Evolutionary conservation across 2,329 filamentous ascomycete species (phyloP), one percentile per base, ranked within the genome.

Genomic region (Exophiala mesophila): DNA sequence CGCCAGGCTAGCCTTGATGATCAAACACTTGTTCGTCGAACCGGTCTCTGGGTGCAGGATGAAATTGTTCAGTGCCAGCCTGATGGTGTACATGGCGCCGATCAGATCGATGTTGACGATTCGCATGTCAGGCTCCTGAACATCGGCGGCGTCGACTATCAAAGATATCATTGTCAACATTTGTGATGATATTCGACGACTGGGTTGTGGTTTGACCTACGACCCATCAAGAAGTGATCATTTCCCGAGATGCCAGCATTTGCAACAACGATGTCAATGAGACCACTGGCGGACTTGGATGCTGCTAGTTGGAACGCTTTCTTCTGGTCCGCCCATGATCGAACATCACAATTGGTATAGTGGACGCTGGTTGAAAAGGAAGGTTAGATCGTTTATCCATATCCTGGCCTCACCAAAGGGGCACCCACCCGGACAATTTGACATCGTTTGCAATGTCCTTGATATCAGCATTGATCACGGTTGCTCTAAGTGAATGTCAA

Each of bases 271-370:
- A 31, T 31, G 17, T 31, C 29, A 13, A 31, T 31, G n/a, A 5
- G 5, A 13, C 17, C 17, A 16, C 17, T 31, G n/a, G n/a, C 29
- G 5, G 29, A 31, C n/a, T 5, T 13, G n/a, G n/a, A 12, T 7
- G 17, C 5, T 5, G n/a, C 29, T 31, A 13, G 5, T 13, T 31
- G 7, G 29, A 31, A 31, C 29, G 29, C 29, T 5, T 7, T 31
- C 29, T 31, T 31, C 29, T 31, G 29, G 29, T 31, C 29, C 29
- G 29, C 7, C 29, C 29, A 31, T 5, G 29, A 31, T 13, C 29
- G n/a, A 13, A 31, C 17, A 13, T 31, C 29, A 13, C 29, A 31
- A 12, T 31, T 31, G 5, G 29, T 31, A 16, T 13, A 31, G 17
- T 31, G n/a, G 17, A 31, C 29, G 17, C 29, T 31, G n/a, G 29